A percentile compares a stretch with the other conserved stretches of the same genome.
phyloP scores from a whole-genome alignment of 2,329 filamentous ascomycete genomes.

The Colletotrichum sp. region DNA sequence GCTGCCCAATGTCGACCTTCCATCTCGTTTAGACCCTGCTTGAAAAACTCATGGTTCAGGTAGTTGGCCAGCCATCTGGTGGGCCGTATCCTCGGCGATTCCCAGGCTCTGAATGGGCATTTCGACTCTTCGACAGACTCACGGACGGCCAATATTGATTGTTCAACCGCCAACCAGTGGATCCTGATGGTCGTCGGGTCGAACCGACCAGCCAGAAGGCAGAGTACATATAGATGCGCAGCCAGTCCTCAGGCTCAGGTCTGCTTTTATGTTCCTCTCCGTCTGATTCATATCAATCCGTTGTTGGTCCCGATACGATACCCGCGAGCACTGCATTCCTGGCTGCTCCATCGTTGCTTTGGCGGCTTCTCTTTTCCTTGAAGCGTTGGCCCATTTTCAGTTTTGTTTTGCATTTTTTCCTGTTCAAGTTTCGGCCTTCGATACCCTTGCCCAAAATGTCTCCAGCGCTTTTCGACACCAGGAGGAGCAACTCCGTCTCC shows the following conservation, averaged over 20 bases:
- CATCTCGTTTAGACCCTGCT: not conserved
- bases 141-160: not conserved
- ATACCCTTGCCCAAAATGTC: slow-evolving; percentile 16
- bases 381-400: not conserved
- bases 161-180: not conserved
- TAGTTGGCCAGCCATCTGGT: slow-evolving; percentile 16
- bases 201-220: not conserved
- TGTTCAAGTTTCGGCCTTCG: slow-evolving; percentile 10
- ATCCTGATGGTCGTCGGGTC: not conserved
- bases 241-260: not conserved
- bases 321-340: not conserved
- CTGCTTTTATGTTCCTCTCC: not conserved
- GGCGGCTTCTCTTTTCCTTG: not conserved
- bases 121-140: not conserved
- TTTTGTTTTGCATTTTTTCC: not conserved
- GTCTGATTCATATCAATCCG: not conserved
- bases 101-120: not conserved
- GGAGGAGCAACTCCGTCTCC: not conserved
- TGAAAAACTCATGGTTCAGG: not conserved
- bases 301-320: not conserved
- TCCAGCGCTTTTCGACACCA: slow-evolving; percentile 14
- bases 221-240: slow-evolving; percentile 14
- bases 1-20: slow-evolving; percentile 12
- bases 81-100: slow-evolving; percentile 15
- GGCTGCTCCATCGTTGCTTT: not conserved